phyloP scores from a whole-genome alignment of 495 filamentous ascomycete species.

The Monascus purpureus region DNA sequence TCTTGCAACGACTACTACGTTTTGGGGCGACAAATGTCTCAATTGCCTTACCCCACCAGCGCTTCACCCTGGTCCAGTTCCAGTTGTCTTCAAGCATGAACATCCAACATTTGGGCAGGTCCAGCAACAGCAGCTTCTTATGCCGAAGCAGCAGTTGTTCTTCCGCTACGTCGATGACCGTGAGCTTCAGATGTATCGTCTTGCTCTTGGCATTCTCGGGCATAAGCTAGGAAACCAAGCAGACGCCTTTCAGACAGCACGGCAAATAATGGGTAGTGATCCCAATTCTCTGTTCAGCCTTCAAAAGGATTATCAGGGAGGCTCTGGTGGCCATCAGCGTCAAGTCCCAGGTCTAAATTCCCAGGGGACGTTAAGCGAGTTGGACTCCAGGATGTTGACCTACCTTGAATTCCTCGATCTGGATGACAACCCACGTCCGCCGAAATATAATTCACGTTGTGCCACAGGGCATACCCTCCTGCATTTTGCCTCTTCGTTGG shows the following conservation, averaged over 20 bases:
- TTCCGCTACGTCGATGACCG: slow-evolving; percentile 74
- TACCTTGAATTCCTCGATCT: slow-evolving; percentile 67
- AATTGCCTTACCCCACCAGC: slow-evolving; percentile 74
- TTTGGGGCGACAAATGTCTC: slow-evolving; percentile 68
- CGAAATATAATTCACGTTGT: slow-evolving; percentile 48
- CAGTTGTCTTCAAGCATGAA: slow-evolving; percentile 57
- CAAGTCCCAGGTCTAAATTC: slow-evolving; percentile 29
- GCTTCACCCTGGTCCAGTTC: slow-evolving; percentile 50
- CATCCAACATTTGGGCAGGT: slow-evolving; percentile 36
- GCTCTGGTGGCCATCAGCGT: slow-evolving; percentile 27
- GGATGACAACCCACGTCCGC: slow-evolving; percentile 52
- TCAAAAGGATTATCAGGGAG: slow-evolving; percentile 31
- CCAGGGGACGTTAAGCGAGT: slow-evolving; percentile 33
- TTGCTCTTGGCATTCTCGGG: slow-evolving; percentile 33
- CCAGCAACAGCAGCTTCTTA: slow-evolving; percentile 27
- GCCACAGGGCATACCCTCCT: slow-evolving; percentile 66
- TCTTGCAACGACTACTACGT: slow-evolving; percentile 65
- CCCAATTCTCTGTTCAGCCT: slow-evolving; percentile 28
- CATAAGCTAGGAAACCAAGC: slow-evolving; percentile 34
- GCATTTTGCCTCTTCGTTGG: slow-evolving; percentile 65
- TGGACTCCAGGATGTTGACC: slow-evolving; percentile 60
- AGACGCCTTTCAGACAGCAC: slow-evolving; percentile 36
- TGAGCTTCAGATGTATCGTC: slow-evolving; percentile 48
- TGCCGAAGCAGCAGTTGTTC: slow-evolving; percentile 41
- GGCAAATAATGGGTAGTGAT: slow-evolving; percentile 36